Base-by-base conservation (phyloP, 2,329 filamentous ascomycete species). In the Fusarium palustre region DNA sequence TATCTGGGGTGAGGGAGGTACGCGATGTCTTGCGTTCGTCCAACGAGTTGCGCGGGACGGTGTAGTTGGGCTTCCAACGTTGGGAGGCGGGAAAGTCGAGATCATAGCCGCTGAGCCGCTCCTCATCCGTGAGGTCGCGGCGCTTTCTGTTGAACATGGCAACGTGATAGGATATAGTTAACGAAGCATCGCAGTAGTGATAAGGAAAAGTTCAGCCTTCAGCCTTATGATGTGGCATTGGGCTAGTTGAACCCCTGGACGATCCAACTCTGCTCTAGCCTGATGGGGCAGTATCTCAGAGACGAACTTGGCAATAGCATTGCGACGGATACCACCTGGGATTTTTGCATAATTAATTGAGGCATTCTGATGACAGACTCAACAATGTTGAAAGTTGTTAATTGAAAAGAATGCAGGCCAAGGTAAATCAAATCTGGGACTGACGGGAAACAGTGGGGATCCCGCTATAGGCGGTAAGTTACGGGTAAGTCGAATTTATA, bases 21-120 rank as follows among this genome's bases (percentile, higher is more conserved):
- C 68, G 20, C 7, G 38, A 25, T 8, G 41, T 11, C 38, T 41
- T 39, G 28, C 15, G 33, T 7, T 45, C 20, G 12, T 64, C 59
- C 11, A 64, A 11, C 2, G 60, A 64, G 50, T 64, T 64, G 12
- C 59, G 60, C 5, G 59, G 59, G 43, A 64, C 60, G 69, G 73
- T 36, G 55, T 76, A 76, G 24, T 66, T 54, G 6, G 73, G 73
- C 33, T 75, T 76, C 75, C 75, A 76, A n/a, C 71, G 73, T 39
- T 72, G 61, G 11, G 71, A 70, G 1, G 38, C 41, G 2, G 68
- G 69, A 59, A 52, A 74, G 6, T 68, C 61, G 12, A 75, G 59
- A 8, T 64, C 50, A 22, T 76, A 76, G 22, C 66, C 48, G 28
- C 46, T 45, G 6, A 62, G 46, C 3, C 30, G 30, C 24, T 72